These are phyloP conservation scores for Torrubiellomyces zombiae DNA, from an alignment of 2,329 filamentous ascomycete species.

Conservation along the genomic window DNA sequence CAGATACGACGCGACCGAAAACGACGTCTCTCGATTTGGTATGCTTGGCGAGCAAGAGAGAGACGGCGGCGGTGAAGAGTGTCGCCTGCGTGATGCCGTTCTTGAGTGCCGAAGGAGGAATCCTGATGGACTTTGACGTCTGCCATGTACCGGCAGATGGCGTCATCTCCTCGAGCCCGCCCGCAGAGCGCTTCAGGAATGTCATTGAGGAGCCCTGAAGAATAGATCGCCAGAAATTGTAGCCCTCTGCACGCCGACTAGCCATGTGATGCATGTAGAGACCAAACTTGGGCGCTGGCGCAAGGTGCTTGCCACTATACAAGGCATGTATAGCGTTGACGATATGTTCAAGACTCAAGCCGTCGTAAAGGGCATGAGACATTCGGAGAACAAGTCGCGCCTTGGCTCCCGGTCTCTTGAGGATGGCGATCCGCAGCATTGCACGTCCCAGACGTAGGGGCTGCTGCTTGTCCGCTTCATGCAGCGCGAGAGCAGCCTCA, in stretches of 20 bases:
- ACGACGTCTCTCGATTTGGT: slow-evolving; percentile 4
- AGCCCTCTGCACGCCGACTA: slow-evolving; percentile 1
- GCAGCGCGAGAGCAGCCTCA: too few species aligned
- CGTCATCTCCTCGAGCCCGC: too few species aligned
- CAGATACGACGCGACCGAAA: slow-evolving; percentile 8
- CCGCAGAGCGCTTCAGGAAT: too few species aligned
- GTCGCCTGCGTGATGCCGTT: slow-evolving; percentile 4
- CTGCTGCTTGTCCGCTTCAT: too few species aligned
- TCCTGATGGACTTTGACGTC: slow-evolving; percentile 1
- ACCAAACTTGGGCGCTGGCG: slow-evolving; percentile 5
- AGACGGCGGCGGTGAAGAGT: slow-evolving; percentile 5
- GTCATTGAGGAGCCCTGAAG: slow-evolving; percentile 3
- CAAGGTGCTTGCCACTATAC: slow-evolving; percentile 4
- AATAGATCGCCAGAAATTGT: slow-evolving; percentile 4
- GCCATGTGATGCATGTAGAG: slow-evolving; percentile 6
- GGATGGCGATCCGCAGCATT: slow-evolving; percentile 4
- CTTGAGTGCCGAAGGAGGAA: neutral
- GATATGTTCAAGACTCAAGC: slow-evolving; percentile 7
- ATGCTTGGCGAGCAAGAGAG: slow-evolving; percentile 2
- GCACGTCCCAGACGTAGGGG: too few species aligned
- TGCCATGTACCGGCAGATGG: too few species aligned
- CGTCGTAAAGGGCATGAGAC: slow-evolving; percentile 10
- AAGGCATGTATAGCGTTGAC: slow-evolving; percentile 6
- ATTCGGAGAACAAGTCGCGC: slow-evolving; percentile 6
- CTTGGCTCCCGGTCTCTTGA: slow-evolving; percentile 2